Evolutionary conservation across 129 eudicot genomes (phyloP).

Genomic region (Escallonia herrerae): DNA sequence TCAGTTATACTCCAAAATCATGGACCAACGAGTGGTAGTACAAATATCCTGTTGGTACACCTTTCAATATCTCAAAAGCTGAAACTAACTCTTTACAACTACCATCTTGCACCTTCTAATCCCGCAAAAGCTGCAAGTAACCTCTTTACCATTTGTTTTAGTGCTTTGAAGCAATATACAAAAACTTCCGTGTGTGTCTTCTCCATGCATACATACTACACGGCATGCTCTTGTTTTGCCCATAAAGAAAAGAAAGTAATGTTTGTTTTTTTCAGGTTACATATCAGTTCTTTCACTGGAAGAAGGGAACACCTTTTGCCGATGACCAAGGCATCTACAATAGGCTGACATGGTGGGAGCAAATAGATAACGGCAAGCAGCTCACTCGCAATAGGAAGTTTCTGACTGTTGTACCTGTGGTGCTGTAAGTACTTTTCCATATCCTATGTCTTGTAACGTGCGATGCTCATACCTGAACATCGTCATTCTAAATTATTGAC

Average conservation of each 20-base stretch:
- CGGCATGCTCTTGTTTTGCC: slow-evolving; percentile 2
- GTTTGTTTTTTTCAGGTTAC: slow-evolving; percentile 53
- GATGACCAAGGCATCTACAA: slow-evolving; percentile 98
- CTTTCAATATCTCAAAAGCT: too few species aligned
- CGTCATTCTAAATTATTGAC: too few species aligned
- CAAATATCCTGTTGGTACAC: too few species aligned
- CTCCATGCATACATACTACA: background rate
- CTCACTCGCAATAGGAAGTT: slow-evolving; percentile 94
- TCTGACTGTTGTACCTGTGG: slow-evolving; percentile 87
- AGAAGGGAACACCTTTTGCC: slow-evolving; percentile 95
- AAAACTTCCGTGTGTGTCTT: background rate
- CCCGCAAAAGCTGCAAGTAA: too few species aligned
- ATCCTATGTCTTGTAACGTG: background rate
- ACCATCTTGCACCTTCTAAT: too few species aligned
- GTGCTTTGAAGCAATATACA: too few species aligned
- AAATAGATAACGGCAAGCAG: slow-evolving; percentile 83
- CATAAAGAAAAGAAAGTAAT: background rate
- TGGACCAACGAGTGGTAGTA: too few species aligned
- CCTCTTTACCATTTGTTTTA: too few species aligned
- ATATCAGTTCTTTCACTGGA: slow-evolving; percentile 93
- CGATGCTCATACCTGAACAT: too few species aligned
- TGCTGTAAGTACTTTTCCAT: slow-evolving; percentile 57
- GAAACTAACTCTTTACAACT: too few species aligned
- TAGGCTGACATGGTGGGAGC: slow-evolving; percentile 99
- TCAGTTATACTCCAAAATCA: too few species aligned